Evolutionary conservation across 495 filamentous ascomycete genomes (phyloP).

Genomic region (Tetracladium marchalianum): DNA sequence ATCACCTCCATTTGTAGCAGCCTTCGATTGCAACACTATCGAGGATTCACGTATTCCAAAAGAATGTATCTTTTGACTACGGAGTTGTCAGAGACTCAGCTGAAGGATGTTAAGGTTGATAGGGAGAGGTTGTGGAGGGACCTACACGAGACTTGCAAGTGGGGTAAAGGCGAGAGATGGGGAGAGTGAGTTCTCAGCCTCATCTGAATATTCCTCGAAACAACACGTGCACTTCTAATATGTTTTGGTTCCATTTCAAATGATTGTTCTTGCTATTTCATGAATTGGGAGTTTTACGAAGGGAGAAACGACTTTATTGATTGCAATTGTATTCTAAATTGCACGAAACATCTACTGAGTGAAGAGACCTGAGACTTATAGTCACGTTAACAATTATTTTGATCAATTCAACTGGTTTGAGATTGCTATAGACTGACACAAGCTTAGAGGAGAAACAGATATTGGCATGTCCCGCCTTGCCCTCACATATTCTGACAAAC

Average conservation of each 20-base stretch:
- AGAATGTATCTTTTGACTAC: slow-evolving; percentile 4
- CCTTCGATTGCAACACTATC: too few relatives aligned
- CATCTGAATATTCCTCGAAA: neutral
- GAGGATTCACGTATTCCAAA: too few relatives aligned
- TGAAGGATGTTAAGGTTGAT: slow-evolving; percentile 41
- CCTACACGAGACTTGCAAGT: slow-evolving; percentile 59
- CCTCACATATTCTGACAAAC: slow-evolving; percentile 59
- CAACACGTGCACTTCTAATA: neutral
- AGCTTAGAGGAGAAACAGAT: slow-evolving; percentile 41
- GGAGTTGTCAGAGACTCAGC: slow-evolving; percentile 10
- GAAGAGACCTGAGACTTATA: slow-evolving; percentile 1
- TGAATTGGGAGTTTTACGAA: too few relatives aligned
- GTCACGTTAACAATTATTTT: slow-evolving; percentile 4
- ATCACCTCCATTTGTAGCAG: too few relatives aligned
- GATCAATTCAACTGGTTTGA: neutral
- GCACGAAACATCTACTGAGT: neutral
- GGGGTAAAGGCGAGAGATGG: slow-evolving; percentile 54
- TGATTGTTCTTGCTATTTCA: too few relatives aligned
- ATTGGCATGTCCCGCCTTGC: slow-evolving; percentile 60
- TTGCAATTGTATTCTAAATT: too few relatives aligned
- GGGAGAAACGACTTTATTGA: too few relatives aligned
- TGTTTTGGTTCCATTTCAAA: too few relatives aligned
- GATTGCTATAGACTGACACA: neutral
- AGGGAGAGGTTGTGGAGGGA: slow-evolving; percentile 48
- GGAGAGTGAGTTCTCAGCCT: slow-evolving; percentile 41